A percentile compares a stretch with the other conserved stretches of the same genome.
Conservation (phyloP, 1,284 basidiomycete species). For the Puccinia coronata region DNA sequence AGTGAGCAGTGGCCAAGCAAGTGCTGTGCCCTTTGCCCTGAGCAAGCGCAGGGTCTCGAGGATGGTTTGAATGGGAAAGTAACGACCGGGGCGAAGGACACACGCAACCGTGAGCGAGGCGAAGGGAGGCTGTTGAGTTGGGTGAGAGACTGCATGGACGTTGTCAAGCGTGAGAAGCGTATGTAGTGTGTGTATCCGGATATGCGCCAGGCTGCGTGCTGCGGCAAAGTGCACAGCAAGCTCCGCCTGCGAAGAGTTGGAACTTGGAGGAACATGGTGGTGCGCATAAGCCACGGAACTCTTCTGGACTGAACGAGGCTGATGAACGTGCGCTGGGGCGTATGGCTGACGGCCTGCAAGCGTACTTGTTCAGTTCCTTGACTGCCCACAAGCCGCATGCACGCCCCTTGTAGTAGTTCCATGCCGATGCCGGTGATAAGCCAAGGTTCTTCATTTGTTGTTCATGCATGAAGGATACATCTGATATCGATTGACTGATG, state of each 20-base stretch:
- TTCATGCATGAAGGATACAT: background rate
- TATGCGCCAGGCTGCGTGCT: background rate
- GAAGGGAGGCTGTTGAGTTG: background rate
- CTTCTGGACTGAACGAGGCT: no score
- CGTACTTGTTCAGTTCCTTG: no score
- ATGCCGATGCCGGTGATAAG: background rate
- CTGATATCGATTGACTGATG: background rate
- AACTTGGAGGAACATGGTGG: background rate
- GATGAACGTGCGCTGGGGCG: no score
- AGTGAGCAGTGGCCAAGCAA: no score
- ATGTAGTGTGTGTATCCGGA: no score
- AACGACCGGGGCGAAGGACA: background rate
- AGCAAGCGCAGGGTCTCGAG: no score
- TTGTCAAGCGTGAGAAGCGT: background rate
- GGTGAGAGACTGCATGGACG: background rate
- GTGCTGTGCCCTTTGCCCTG: no score
- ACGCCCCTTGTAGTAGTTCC: background rate
- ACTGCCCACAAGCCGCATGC: no score
- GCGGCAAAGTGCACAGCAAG: background rate
- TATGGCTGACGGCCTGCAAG: no score
- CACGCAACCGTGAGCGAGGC: background rate
- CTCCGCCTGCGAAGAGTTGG: no score
- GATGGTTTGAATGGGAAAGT: background rate
- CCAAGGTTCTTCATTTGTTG: background rate
- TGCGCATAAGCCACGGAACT: no score